Base-by-base conservation (phyloP, 257 asterid species). In the Primulina huaijiensis region DNA sequence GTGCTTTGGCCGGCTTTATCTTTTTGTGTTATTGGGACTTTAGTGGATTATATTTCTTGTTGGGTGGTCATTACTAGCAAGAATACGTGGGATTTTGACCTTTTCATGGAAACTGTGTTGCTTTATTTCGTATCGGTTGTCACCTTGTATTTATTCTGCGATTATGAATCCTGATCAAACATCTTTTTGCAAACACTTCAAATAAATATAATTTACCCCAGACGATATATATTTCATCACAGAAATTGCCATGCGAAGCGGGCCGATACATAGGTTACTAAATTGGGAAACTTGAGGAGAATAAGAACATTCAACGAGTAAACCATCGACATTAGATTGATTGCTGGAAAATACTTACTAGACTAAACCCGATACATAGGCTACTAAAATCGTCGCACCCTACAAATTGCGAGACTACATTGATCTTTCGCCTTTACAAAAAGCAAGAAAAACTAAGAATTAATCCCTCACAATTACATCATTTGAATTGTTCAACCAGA, bases 1-100 rank as follows among this genome's bases (percentile, higher is more conserved):
- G 75, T 74, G 75, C 81, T 69, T 65, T 59, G 56, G 86, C 88
- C 83, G 85, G 86, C 82, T 59, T 53, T 60, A 4, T 70, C 9
- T 16, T 4, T 46, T 30, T 25, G 1, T 12, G 6, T 17, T 8
- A 40, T 12, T 0, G 11, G 16, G 12, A n/a, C 1, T 23, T 46
- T 16, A 70, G 10, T 50, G 11, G 56, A 30, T 62, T 46, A 30
- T 40, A 21, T 38, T 43, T 25, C 8, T 62, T 40, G 50, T 58
- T 34, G 31, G 20, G 35, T 46, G 35, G 66, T 9, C 57, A 16
- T 50, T 50, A 50, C 57, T 34, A 43, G 21, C 21, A 43, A 33
- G 10, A 62, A 16, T 27, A 14, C n/a, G 6, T 62, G 52, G 23
- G 67, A 34, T 62, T 6, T 62, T 21, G 40, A 6, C 21, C 10